phyloP scores from a whole-genome alignment of 768 basidiomycete species.

The Lentinula aciculospora region DNA sequence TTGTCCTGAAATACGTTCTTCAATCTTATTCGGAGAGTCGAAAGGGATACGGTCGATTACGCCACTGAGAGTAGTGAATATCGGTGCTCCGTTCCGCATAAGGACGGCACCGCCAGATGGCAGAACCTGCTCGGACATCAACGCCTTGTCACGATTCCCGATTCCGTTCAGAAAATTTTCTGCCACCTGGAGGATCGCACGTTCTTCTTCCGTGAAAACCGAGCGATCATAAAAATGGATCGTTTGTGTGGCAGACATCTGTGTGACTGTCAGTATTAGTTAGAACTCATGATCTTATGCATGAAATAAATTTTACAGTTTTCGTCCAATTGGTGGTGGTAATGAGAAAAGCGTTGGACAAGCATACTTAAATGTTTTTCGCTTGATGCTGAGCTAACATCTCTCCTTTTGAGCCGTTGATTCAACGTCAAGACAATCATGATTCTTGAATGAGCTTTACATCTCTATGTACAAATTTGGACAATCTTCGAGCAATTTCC shows the following conservation, averaged over 20 bases:
- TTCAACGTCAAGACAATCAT: background rate
- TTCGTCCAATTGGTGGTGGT: background rate
- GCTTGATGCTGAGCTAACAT: background rate
- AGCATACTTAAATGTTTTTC: background rate
- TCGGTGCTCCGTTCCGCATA: conserved; percentile 11
- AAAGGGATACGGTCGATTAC: conserved; percentile 14
- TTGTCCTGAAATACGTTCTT: conserved; percentile 9
- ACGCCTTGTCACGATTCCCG: conserved; percentile 6
- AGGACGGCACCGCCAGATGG: conserved; percentile 12
- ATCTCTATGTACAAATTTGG: no score
- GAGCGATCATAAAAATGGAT: conserved; percentile 5
- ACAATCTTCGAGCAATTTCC: background rate
- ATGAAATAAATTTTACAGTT: no score
- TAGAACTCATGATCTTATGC: no score
- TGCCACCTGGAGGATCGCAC: conserved; percentile 9
- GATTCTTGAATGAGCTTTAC: background rate
- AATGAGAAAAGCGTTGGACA: background rate
- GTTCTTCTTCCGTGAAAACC: conserved; percentile 9
- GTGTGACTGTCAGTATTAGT: background rate
- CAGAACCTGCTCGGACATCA: conserved; percentile 10
- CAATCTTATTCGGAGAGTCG: conserved; percentile 8
- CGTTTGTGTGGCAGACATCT: background rate
- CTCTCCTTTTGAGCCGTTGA: background rate
- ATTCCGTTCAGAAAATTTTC: conserved; percentile 12
- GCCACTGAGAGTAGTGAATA: conserved; percentile 9